Conservation (phyloP, 108 stramenopile species). For the Cyclotella cryptica region DNA sequence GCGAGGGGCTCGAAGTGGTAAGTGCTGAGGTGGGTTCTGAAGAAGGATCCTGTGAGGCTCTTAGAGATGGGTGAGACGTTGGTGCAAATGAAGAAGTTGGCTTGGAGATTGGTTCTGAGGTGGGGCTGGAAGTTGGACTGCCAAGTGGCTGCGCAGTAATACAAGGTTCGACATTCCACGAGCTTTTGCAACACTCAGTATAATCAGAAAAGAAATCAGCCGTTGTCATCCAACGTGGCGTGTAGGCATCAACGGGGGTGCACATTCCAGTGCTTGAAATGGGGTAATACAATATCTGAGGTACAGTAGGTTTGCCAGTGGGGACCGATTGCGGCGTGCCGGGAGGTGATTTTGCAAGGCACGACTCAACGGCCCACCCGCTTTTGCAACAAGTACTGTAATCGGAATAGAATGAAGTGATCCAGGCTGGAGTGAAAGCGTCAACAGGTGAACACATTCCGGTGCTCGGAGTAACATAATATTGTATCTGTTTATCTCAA, state of each 20-base stretch:
- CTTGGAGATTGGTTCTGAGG: background rate
- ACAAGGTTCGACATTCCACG: background rate
- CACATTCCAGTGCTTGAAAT: constrained; percentile 5
- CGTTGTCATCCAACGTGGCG: background rate
- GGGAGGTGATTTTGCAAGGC: constrained; percentile 1
- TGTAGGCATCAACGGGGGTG: background rate
- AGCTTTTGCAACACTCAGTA: background rate
- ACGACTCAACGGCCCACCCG: background rate
- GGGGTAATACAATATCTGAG: background rate
- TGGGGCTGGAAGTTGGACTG: background rate
- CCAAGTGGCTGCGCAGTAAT: background rate
- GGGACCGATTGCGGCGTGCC: background rate
- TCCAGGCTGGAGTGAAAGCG: background rate
- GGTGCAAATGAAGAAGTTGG: background rate
- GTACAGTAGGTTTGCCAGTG: background rate
- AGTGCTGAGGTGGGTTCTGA: background rate
- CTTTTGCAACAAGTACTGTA: background rate
- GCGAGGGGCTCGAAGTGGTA: background rate
- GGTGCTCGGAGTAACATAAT: background rate
- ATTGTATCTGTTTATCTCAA: background rate
- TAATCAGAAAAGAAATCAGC: background rate
- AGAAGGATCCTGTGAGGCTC: background rate
- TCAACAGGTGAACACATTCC: constrained; percentile 3
- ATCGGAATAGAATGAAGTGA: background rate
- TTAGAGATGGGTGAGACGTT: background rate